phyloP scores from a whole-genome alignment of 2,329 filamentous ascomycete species.

The Capronia coronata region DNA sequence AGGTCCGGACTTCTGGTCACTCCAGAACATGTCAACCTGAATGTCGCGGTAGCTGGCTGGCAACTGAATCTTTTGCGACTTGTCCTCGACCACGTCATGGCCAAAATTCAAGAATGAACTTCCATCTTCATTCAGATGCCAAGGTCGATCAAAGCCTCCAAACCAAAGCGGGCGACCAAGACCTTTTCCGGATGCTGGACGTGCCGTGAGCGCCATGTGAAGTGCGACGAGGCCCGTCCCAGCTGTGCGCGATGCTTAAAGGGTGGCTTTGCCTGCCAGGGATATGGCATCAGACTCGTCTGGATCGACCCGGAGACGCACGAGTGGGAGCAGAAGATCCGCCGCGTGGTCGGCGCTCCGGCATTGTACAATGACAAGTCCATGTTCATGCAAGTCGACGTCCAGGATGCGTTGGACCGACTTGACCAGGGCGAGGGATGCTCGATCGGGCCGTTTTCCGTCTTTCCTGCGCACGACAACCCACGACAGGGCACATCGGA shows the following conservation, averaged over 20 bases:
- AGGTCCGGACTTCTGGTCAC: too few relatives aligned
- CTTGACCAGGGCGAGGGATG: conserved; percentile 5
- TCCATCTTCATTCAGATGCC: conserved; percentile 11
- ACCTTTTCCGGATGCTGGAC: conserved; percentile 25
- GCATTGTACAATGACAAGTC: conserved; percentile 19
- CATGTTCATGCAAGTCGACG: conserved; percentile 15
- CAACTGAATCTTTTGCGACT: too few relatives aligned
- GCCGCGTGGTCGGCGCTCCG: conserved; percentile 17
- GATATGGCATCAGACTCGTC: conserved; percentile 27
- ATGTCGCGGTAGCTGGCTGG: too few relatives aligned
- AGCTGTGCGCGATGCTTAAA: conserved; percentile 28
- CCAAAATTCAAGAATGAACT: background rate
- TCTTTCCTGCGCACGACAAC: conserved; percentile 4
- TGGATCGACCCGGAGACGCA: conserved; percentile 19
- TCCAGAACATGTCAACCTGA: too few relatives aligned
- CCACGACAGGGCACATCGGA: background rate
- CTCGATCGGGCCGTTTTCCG: conserved; percentile 17
- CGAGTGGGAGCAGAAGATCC: conserved; percentile 21
- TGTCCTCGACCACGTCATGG: too few relatives aligned
- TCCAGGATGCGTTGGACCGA: conserved; percentile 16
- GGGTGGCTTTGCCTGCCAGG: conserved; percentile 31
- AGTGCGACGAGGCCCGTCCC: conserved; percentile 31
- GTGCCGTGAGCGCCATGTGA: conserved; percentile 25
- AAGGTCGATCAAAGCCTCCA: conserved; percentile 3
- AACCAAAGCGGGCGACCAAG: conserved; percentile 20